These are phyloP conservation scores for Fusarium sororula DNA, from an alignment of 2,329 filamentous ascomycete species.

Conservation along the genomic window DNA sequence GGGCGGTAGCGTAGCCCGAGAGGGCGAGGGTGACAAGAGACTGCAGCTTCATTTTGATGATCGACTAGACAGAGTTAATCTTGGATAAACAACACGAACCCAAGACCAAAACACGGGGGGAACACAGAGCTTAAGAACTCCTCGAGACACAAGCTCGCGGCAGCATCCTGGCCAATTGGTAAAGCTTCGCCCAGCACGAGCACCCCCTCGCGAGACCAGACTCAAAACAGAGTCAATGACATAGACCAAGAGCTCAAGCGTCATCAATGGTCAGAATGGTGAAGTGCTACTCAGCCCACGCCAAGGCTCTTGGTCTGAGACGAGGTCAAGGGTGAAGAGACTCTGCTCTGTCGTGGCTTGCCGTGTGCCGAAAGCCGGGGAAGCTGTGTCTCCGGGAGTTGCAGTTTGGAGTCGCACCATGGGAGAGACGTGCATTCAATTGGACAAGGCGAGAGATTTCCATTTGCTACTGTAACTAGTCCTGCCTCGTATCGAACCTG, in stretches of 20 bases:
- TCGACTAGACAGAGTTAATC: constrained; percentile 7
- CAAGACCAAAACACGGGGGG: not conserved
- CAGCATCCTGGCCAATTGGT: constrained; percentile 24
- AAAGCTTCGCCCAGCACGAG: constrained; percentile 6
- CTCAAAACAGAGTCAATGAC: constrained; percentile 37
- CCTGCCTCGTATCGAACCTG: constrained; percentile 7
- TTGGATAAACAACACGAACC: not conserved
- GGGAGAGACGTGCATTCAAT: constrained; percentile 10
- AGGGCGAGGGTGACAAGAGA: constrained; percentile 31
- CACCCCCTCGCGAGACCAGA: constrained; percentile 6
- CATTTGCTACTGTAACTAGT: constrained; percentile 25
- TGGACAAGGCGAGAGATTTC: not conserved
- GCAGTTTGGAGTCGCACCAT: constrained; percentile 9
- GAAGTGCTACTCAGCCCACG: constrained; percentile 17
- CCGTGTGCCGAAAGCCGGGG: constrained; percentile 16
- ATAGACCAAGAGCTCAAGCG: constrained; percentile 32
- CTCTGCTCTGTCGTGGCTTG: constrained; percentile 10
- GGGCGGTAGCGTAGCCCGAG: constrained; percentile 31
- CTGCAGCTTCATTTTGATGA: constrained; percentile 36
- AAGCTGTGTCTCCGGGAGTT: constrained; percentile 4
- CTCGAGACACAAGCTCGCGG: not conserved
- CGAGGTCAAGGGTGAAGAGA: constrained; percentile 1
- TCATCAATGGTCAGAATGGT: constrained; percentile 27
- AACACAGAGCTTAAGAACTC: constrained; percentile 10
- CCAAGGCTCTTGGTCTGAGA: constrained; percentile 14